A percentile compares a stretch with the other conserved stretches of the same genome.
Evolutionary conservation across 495 filamentous ascomycete genomes (phyloP).

Genomic region (Tuber brumale): DNA sequence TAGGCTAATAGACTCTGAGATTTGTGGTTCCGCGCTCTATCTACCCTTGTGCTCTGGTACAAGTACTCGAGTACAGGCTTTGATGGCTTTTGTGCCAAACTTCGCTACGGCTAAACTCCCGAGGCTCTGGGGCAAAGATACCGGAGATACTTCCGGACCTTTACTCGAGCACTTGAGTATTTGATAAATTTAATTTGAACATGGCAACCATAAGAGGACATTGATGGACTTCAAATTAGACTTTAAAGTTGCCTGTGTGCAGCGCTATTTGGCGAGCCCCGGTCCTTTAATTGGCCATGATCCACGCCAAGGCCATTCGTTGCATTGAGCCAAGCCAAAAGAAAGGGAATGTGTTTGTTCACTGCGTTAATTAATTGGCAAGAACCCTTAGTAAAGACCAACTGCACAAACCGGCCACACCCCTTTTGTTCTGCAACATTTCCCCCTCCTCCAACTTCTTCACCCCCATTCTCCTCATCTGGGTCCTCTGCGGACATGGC

Average conservation of each 20-base stretch:
- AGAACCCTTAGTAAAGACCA: not conserved
- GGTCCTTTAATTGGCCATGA: not conserved
- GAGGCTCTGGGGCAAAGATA: not conserved
- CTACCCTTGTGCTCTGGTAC: too few relatives aligned
- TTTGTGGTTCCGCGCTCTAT: too few relatives aligned
- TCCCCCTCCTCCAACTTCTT: not conserved
- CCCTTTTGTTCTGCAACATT: not conserved
- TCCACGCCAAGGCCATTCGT: not conserved
- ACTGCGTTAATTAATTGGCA: not conserved
- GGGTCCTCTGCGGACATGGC: not conserved
- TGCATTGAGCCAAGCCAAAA: not conserved
- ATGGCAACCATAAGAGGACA: not conserved
- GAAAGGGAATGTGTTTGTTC: not conserved
- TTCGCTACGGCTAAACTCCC: not conserved
- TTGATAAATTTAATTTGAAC: not conserved
- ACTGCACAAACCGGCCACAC: not conserved
- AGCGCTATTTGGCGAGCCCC: not conserved
- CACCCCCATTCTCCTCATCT: not conserved
- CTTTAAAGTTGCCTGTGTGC: not conserved
- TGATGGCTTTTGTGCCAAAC: not conserved
- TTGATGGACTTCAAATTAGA: not conserved
- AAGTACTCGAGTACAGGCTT: too few relatives aligned
- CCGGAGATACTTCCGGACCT: not conserved
- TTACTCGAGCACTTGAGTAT: too few relatives aligned
- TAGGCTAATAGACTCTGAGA: too few relatives aligned